Conservation (phyloP, 1,284 basidiomycete species). For the Sporisorium reilianum region DNA sequence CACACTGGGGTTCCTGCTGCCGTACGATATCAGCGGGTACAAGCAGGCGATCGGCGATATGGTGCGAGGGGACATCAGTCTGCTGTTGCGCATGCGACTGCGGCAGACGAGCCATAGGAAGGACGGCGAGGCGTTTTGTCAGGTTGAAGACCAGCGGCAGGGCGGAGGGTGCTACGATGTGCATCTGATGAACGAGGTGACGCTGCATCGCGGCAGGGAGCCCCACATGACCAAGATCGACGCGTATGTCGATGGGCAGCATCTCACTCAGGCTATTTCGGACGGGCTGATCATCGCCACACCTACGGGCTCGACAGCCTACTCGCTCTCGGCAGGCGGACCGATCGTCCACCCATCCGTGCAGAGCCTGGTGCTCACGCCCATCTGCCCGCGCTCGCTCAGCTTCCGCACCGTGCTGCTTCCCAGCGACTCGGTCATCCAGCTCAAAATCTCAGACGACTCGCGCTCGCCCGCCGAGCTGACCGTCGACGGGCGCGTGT, state of each 20-base stretch:
- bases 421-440: conserved; percentile 83
- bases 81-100: conserved; percentile 63
- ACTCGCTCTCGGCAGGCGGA: conserved; percentile 93
- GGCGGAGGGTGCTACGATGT: conserved; percentile 73
- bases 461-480: conserved; percentile 88
- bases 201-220: conserved; percentile 88
- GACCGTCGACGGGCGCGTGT: conserved; percentile 89
- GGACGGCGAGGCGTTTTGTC: conserved; percentile 47
- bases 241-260: conserved; percentile 93
- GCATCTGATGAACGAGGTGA: conserved; percentile 98
- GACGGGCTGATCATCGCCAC: conserved; percentile 95
- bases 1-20: conserved; percentile 90
- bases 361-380: conserved; percentile 88
- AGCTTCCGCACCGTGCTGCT: conserved; percentile 93
- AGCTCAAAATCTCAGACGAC: conserved; percentile 82
- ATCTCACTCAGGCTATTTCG: conserved; percentile 93
- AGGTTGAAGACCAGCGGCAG: conserved; percentile 29
- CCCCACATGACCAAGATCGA: conserved; percentile 95
- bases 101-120: conserved; percentile 48
- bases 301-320: conserved; percentile 95
- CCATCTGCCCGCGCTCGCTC: conserved; percentile 91
- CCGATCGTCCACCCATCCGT: conserved; percentile 95
- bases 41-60: conserved; percentile 56
- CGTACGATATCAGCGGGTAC: conserved; percentile 74
- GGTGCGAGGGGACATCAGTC: conserved; percentile 48